phyloP scores from a whole-genome alignment of 306 rosid genomes.

The Fragaria vesca region DNA sequence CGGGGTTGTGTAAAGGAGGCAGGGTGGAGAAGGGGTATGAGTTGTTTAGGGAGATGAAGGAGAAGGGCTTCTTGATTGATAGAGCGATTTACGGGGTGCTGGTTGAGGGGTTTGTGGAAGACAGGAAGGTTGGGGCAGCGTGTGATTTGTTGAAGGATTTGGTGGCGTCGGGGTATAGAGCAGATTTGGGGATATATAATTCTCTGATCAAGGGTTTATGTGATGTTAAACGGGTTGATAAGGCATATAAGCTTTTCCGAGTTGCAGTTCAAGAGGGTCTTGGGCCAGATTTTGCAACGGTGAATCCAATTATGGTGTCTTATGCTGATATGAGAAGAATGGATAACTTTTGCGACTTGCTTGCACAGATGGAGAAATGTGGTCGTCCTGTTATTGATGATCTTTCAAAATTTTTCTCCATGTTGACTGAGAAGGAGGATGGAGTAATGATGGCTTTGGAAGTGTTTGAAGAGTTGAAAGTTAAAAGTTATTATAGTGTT shows the following conservation, averaged over 20 bases:
- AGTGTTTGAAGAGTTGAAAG: constrained; percentile 48
- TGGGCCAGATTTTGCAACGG: constrained; percentile 48
- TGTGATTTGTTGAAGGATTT: constrained; percentile 76
- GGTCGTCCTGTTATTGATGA: constrained; percentile 47
- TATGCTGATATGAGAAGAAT: constrained; percentile 48
- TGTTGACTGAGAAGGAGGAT: constrained; percentile 48
- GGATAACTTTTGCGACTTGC: constrained; percentile 54
- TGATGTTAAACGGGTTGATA: constrained; percentile 51
- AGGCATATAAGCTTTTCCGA: constrained; percentile 67
- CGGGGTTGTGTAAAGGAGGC: constrained; percentile 55
- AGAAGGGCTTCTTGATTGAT: constrained; percentile 65
- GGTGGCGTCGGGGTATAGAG: constrained; percentile 67
- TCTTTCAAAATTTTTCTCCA: constrained; percentile 52
- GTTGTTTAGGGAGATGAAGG: constrained; percentile 81
- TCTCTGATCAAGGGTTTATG: constrained; percentile 77
- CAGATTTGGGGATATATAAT: constrained; percentile 69
- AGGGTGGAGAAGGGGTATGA: constrained; percentile 57
- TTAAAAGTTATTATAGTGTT: constrained; percentile 44
- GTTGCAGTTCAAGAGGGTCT: constrained; percentile 56
- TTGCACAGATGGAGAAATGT: constrained; percentile 56
- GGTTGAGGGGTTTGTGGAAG: constrained; percentile 64
- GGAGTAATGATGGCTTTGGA: constrained; percentile 43
- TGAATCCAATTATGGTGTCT: constrained; percentile 52
- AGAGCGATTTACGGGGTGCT: constrained; percentile 62
- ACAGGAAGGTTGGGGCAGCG: constrained; percentile 51